phyloP scores from a whole-genome alignment of 768 basidiomycete species.

The Boletus reticuloceps region DNA sequence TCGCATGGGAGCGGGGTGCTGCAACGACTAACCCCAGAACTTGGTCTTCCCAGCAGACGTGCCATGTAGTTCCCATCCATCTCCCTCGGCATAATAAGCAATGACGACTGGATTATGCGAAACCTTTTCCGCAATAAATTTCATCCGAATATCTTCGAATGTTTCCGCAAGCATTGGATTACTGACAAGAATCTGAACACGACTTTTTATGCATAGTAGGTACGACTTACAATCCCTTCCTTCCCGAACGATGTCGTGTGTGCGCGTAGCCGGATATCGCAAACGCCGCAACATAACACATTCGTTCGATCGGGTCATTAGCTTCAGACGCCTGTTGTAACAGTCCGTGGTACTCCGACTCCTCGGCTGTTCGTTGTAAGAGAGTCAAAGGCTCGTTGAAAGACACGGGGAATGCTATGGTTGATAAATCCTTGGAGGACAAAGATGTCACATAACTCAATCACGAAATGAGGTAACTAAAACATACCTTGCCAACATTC shows the following conservation, averaged over 20 bases:
- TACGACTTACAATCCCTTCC: constrained; percentile 79
- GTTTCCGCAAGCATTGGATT: constrained; percentile 90
- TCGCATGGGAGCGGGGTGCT: constrained; percentile 3
- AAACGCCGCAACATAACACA: constrained; percentile 80
- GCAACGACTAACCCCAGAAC: constrained; percentile 72
- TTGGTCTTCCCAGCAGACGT: constrained; percentile 84
- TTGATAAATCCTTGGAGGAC: constrained; percentile 66
- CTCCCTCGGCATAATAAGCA: constrained; percentile 82
- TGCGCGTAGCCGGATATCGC: constrained; percentile 84
- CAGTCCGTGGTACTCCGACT: constrained; percentile 73
- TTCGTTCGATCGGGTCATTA: constrained; percentile 59
- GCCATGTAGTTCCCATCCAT: constrained; percentile 70
- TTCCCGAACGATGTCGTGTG: constrained; percentile 73
- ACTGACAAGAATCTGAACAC: constrained; percentile 37
- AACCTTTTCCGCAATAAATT: constrained; percentile 86
- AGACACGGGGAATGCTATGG: constrained; percentile 80
- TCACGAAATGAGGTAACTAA: not conserved
- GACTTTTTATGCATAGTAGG: constrained; percentile 1
- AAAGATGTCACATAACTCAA: not conserved
- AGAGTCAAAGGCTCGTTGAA: constrained; percentile 89
- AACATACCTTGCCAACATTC: constrained; percentile 77
- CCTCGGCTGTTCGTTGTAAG: constrained; percentile 79
- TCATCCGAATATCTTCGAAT: constrained; percentile 79
- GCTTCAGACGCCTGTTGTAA: constrained; percentile 62
- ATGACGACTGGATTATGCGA: constrained; percentile 81